Percentiles rank a stretch among this genome's conserved stretches.
Evolutionary conservation across 345 rosid species (phyloP).

Genomic region (Gossypium longicalyx): DNA sequence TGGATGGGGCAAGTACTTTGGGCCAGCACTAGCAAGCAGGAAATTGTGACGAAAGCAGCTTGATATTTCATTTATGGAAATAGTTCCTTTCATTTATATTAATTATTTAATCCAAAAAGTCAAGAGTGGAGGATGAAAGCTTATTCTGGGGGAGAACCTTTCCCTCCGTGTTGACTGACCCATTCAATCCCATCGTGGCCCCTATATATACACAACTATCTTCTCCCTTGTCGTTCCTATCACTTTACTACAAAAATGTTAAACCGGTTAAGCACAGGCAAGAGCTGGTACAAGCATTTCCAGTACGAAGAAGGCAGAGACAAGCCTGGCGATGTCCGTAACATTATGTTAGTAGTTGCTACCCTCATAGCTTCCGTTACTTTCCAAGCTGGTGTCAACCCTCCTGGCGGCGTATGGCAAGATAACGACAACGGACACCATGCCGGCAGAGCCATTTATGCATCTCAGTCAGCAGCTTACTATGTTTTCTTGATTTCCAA

Average conservation of each 20-base stretch:
- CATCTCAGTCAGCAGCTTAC: background rate
- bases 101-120: background rate
- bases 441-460: constrained; percentile 1
- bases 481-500: constrained; percentile 25
- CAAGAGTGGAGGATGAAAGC: background rate
- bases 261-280: background rate
- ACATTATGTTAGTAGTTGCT: background rate
- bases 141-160: background rate
- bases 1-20: no score
- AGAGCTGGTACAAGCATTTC: constrained; percentile 11
- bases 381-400: constrained; percentile 1
- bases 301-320: background rate
- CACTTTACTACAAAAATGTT: background rate
- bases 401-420: constrained; percentile 5
- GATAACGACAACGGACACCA: background rate
- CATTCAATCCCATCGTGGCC: background rate
- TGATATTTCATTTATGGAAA: background rate
- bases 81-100: no score
- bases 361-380: constrained; percentile 5
- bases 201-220: background rate
- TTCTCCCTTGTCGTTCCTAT: background rate
- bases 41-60: background rate
- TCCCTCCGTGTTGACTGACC: background rate
- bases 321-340: background rate
- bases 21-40: background rate